Base-by-base conservation (phyloP, 805 yeast genomes). In the Kluyveromyces aestuarii region DNA sequence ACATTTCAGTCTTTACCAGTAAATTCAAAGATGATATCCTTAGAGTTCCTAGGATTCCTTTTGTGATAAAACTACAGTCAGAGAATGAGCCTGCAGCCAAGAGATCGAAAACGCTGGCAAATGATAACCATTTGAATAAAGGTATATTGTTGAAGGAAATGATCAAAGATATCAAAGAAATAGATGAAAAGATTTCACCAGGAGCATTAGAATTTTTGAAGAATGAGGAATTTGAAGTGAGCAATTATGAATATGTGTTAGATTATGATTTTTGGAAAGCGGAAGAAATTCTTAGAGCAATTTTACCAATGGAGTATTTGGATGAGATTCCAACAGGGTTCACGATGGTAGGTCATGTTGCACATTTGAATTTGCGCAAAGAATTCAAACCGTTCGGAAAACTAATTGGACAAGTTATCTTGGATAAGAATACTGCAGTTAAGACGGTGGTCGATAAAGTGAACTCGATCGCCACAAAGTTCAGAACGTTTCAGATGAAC, bases 321-420 rank as follows among this genome's bases (percentile, higher is more conserved):
- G 82, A 77, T 40, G 96, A 88, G 49, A 72, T 84, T 8, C 99
- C 99, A 0, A 74, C 93, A 1, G 95, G 98, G 0, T 93, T 86
- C 64, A 87, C 98, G 1, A 80, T 81, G 37, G 95, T 95, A 0
- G 99, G 99, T 0, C 98, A 93, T 67, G 77, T 93, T 50, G 99
- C 98, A 0, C 99, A 93, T 66, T 67, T 95, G 60, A 93, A 93
- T 59, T 66, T 93, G 40, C 73, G 89, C 41, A 84, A 83, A 39
- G 93, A 87, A 60, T 93, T 82, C 68, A 81, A 87, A 60, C 95
- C 95, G 1, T 91, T 75, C 61, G 90, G 85, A 43, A 54, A 70
- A 1, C 62, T 93, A 17, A 93, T 95, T 51, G 99, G 99, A 0
- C 87, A 88, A 63, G 88, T 91, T 1, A 81, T 91, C 25, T 67